Percentiles rank a stretch among this genome's conserved stretches.
Conservation (phyloP, 139 green algal genomes). For the Chlamydomonas schloesseri region DNA sequence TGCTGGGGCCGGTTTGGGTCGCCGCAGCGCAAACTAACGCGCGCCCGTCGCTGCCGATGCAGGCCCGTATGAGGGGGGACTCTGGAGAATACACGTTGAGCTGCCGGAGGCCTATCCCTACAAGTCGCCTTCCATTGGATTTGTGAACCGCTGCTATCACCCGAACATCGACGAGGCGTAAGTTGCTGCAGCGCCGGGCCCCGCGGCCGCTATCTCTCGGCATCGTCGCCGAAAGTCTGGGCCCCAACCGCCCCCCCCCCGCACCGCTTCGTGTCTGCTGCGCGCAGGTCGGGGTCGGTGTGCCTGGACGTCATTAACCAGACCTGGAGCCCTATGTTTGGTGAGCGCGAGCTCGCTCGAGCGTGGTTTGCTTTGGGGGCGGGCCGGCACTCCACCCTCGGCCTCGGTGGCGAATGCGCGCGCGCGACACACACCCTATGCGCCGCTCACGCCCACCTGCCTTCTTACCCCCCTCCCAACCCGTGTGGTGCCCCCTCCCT, state of each 20-base stretch:
- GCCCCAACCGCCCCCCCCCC: not conserved
- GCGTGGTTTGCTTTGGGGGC: not conserved
- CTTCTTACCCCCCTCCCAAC: too few species aligned
- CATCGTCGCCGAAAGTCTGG: too few species aligned
- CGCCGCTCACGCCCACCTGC: too few species aligned
- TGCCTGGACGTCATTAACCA: constrained; percentile 99
- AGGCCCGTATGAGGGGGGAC: constrained; percentile 95
- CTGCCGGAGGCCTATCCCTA: constrained; percentile 92
- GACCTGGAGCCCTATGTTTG: constrained; percentile 99
- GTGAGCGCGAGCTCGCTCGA: constrained; percentile 51
- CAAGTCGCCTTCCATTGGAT: constrained; percentile 92
- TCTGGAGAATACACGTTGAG: constrained; percentile 97
- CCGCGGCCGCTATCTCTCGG: too few species aligned
- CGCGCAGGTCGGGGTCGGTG: constrained; percentile 89
- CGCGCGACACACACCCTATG: too few species aligned
- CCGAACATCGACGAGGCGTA: constrained; percentile 97
- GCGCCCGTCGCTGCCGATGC: constrained; percentile 7
- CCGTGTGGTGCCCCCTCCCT: not conserved
- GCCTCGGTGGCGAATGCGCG: too few species aligned
- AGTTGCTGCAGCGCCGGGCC: constrained; percentile 14
- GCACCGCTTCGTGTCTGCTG: not conserved
- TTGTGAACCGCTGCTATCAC: constrained; percentile 97
- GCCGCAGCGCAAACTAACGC: too few species aligned
- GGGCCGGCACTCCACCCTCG: not conserved
- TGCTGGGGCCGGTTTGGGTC: too few species aligned